phyloP scores from a whole-genome alignment of 768 basidiomycete species.

The Austroboletus festivus region DNA sequence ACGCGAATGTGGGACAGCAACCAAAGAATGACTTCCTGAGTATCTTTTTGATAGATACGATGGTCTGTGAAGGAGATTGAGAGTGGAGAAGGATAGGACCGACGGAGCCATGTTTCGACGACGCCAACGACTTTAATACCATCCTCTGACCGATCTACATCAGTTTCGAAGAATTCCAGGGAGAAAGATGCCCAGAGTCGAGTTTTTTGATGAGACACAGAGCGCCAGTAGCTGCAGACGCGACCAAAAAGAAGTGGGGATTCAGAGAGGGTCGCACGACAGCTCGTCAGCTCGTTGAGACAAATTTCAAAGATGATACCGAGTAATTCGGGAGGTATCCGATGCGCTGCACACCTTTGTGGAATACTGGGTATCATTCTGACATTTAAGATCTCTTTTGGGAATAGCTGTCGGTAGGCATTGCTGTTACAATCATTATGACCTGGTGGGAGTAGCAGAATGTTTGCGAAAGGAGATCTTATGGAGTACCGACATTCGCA shows the following conservation, averaged over 20 bases:
- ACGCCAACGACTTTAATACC: slow-evolving; percentile 9
- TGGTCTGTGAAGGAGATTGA: slow-evolving; percentile 26
- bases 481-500: not conserved
- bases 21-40: slow-evolving; percentile 18
- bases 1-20: slow-evolving; percentile 16
- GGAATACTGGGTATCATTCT: not conserved
- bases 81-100: slow-evolving; percentile 20
- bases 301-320: slow-evolving; percentile 24
- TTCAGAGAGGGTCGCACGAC: slow-evolving; percentile 3
- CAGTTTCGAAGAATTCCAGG: slow-evolving; percentile 20
- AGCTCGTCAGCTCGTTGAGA: slow-evolving; percentile 3
- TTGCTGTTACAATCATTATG: not conserved
- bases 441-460: not conserved
- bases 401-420: not conserved
- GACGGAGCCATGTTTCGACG: slow-evolving; percentile 23
- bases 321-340: slow-evolving; percentile 40
- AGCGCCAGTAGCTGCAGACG: slow-evolving; percentile 28
- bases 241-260: slow-evolving; percentile 25
- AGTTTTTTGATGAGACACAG: slow-evolving; percentile 12
- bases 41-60: slow-evolving; percentile 25
- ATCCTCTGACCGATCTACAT: slow-evolving; percentile 21
- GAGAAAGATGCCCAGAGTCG: slow-evolving; percentile 27
- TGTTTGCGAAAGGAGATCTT: not conserved
- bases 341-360: slow-evolving; percentile 1
- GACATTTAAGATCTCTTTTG: not conserved